Evolutionary conservation across 2,329 filamentous ascomycete genomes (phyloP), one percentile per base, ranked within the genome.

Genomic region (Trichoderma guizhouense): DNA sequence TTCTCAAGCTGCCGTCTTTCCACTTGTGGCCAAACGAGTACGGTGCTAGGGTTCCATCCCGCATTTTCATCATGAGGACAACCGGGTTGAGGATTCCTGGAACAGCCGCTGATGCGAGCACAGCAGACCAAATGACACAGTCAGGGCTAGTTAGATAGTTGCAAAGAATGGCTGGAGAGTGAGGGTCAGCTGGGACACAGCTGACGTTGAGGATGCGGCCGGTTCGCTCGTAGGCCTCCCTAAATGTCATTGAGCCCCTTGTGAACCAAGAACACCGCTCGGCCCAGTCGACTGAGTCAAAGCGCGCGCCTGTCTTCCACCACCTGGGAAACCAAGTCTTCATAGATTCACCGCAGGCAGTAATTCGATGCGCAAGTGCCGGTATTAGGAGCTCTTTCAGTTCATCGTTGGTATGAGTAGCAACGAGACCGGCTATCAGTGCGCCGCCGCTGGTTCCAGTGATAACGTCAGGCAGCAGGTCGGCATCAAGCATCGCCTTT

Each of bases 21-120:
- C 96, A 99, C 83, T 98, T 98, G 85, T 98, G 95, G 0, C 96
- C 96, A 79, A 99, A 99, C 0, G 93, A 97, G 81, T 97, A 99
- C 0, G 96, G 96, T 0, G 90, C 89, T 5, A 99, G 85, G 2
- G 86, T 90, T 1, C 94, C 95, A 72, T 94, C 89, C 21, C 87
- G 86, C 68, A 88, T 92, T 83, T 97, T 97, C 86, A 97, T 95
- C 85, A 93, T 93, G 8, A 99, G 89, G 1, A 99, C 95, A 3
- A 97, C 93, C 0, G 96, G 96, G 78, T 98, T 98, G 43, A 98
- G 84, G 71, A 99, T 98, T 1, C 96, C 96, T 0, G 96, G 96
- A 0, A 99, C 96, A 5, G 96, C 96, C 5, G 96, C 96, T 7
- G 95, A 98, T 1, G 96, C 96, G 58, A 99, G 84, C 3, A 98